phyloP scores from a whole-genome alignment of 208 protist genomes.

The Trypanosoma grayi region DNA sequence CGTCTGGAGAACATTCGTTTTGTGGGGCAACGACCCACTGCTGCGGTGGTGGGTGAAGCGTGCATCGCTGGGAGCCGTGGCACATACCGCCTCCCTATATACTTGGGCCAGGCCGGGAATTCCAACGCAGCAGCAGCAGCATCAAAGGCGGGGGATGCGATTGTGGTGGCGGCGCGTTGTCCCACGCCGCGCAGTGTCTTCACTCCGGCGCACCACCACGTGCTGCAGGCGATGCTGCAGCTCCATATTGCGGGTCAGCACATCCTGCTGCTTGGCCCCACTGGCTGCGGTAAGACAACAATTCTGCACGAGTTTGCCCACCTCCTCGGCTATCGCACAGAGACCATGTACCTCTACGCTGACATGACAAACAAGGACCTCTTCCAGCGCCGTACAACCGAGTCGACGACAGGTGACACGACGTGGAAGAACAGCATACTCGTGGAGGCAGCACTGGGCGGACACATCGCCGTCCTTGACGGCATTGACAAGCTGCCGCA shows the following conservation, averaged over 20 bases:
- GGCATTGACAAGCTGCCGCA: constrained; percentile 87
- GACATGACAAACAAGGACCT: constrained; percentile 95
- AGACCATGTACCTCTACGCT: constrained; percentile 87
- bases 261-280: constrained; percentile 81
- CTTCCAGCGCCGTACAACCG: constrained; percentile 91
- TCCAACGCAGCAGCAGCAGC: neutral
- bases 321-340: constrained; percentile 61
- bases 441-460: constrained; percentile 80
- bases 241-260: constrained; percentile 69
- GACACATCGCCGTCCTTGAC: constrained; percentile 89
- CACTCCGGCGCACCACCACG: constrained; percentile 60
- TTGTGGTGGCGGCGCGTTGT: constrained; percentile 24
- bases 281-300: constrained; percentile 90
- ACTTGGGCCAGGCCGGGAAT: constrained; percentile 36
- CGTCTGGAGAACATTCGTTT: constrained; percentile 25
- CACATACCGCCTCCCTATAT: constrained; percentile 47
- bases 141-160: neutral
- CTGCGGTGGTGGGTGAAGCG: constrained; percentile 50
- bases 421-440: constrained; percentile 87
- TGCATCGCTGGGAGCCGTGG: constrained; percentile 43
- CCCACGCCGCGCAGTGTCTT: constrained; percentile 36
- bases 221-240: constrained; percentile 76
- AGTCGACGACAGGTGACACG: constrained; percentile 75
- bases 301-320: constrained; percentile 73
- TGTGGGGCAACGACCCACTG: constrained; percentile 1